Evolutionary conservation across 2,329 filamentous ascomycete species (phyloP).

Genomic region (Exophiala bonariae): DNA sequence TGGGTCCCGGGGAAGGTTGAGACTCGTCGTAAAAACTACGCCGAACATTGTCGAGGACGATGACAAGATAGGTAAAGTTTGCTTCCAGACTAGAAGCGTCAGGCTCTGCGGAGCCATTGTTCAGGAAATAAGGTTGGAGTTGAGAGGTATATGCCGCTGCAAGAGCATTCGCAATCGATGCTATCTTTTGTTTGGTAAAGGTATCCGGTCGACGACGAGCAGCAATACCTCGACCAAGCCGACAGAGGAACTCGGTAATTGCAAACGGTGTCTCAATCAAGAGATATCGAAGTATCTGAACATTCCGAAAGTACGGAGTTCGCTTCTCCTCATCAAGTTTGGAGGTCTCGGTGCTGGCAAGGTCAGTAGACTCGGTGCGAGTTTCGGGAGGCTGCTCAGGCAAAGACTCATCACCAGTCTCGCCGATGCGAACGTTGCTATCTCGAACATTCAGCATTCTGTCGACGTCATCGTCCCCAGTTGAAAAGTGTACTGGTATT

Average conservation of each 20-base stretch:
- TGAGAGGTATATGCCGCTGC: conserved; percentile 70
- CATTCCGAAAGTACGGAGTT: conserved; percentile 67
- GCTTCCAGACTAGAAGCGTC: conserved; percentile 58
- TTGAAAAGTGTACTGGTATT: conserved; percentile 40
- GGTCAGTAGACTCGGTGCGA: conserved; percentile 11
- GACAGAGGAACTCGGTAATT: conserved; percentile 83
- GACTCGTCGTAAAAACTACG: conserved; percentile 46
- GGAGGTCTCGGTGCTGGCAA: conserved; percentile 22
- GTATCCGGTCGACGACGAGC: conserved; percentile 71
- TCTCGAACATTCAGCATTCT: conserved; percentile 29
- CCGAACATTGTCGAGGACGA: conserved; percentile 65
- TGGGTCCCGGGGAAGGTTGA: conserved; percentile 11
- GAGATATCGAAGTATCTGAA: conserved; percentile 71
- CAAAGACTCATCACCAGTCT: conserved; percentile 2
- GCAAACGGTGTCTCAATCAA: conserved; percentile 76
- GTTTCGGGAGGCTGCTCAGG: conserved; percentile 4
- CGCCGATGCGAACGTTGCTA: background rate
- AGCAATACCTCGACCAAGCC: conserved; percentile 77
- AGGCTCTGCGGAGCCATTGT: conserved; percentile 39
- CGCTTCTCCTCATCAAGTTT: conserved; percentile 35
- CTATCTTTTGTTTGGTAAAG: conserved; percentile 61
- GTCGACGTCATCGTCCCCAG: conserved; percentile 43
- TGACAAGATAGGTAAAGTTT: conserved; percentile 75
- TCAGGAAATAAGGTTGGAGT: conserved; percentile 53
- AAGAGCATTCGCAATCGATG: conserved; percentile 65